Evolutionary conservation across 495 filamentous ascomycete species (phyloP).

Genomic region (Penicillium paxilli): DNA sequence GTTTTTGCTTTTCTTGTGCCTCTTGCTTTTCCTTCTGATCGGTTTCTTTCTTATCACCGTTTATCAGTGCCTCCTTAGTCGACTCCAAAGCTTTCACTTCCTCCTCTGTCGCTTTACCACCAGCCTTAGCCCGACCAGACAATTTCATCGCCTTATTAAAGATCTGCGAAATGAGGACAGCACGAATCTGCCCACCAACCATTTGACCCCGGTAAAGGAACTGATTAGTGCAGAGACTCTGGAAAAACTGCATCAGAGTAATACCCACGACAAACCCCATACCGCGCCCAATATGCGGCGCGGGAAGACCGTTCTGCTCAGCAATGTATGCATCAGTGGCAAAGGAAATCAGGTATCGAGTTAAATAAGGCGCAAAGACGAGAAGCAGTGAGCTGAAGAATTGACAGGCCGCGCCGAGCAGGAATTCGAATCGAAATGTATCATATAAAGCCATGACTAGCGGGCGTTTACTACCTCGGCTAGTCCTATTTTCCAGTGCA

Average conservation of each 20-base stretch:
- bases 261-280: slow-evolving; percentile 77
- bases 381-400: slow-evolving; percentile 68
- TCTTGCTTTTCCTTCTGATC: slow-evolving; percentile 31
- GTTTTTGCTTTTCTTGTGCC: not conserved
- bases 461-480: slow-evolving; percentile 69
- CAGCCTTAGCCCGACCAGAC: slow-evolving; percentile 75
- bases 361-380: slow-evolving; percentile 71
- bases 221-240: slow-evolving; percentile 73
- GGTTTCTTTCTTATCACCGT: slow-evolving; percentile 35
- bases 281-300: slow-evolving; percentile 64
- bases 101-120: slow-evolving; percentile 49
- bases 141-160: slow-evolving; percentile 84
- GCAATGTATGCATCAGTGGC: slow-evolving; percentile 75
- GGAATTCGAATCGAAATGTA: slow-evolving; percentile 82
- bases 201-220: slow-evolving; percentile 82
- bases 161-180: slow-evolving; percentile 70
- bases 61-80: slow-evolving; percentile 46
- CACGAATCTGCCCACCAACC: slow-evolving; percentile 74
- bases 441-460: slow-evolving; percentile 82
- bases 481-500: slow-evolving; percentile 65
- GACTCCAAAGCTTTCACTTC: slow-evolving; percentile 31
- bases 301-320: slow-evolving; percentile 39
- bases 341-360: slow-evolving; percentile 76
- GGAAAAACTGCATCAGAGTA: slow-evolving; percentile 69
- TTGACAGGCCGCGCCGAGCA: slow-evolving; percentile 75